Percentiles rank a stretch among this genome's conserved stretches.
Evolutionary conservation across 768 basidiomycete genomes (phyloP).

Genomic region (Hygrocybe coccinea): DNA sequence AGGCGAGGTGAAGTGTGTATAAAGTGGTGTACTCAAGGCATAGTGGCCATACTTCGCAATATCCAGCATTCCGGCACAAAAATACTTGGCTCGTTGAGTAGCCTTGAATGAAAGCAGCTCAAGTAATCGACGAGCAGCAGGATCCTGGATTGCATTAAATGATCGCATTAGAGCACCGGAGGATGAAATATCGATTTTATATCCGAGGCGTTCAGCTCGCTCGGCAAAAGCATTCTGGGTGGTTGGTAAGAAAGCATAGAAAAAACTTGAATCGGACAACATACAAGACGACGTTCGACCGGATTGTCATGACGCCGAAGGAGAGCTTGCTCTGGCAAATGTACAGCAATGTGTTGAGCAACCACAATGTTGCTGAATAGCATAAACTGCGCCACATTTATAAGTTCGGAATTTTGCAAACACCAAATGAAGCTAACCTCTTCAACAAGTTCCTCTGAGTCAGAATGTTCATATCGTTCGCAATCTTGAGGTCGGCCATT

Average conservation of each 20-base stretch:
- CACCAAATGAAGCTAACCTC: constrained; percentile 54
- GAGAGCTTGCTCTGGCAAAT: constrained; percentile 95
- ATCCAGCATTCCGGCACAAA: constrained; percentile 98
- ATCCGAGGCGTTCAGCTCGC: constrained; percentile 79
- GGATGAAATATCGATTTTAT: constrained; percentile 73
- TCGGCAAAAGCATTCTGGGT: constrained; percentile 67
- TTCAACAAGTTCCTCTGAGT: constrained; percentile 80
- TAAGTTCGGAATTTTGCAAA: constrained; percentile 5
- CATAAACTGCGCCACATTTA: constrained; percentile 66
- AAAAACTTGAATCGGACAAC: constrained; percentile 20
- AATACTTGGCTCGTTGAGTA: constrained; percentile 95
- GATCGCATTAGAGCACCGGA: constrained; percentile 81
- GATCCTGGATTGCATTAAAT: constrained; percentile 68
- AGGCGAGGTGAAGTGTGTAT: constrained; percentile 91
- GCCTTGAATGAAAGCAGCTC: constrained; percentile 83
- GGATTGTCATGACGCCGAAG: constrained; percentile 92
- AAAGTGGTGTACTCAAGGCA: constrained; percentile 83
- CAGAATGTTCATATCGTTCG: constrained; percentile 52
- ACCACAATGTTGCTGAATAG: constrained; percentile 84
- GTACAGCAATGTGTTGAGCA: constrained; percentile 88
- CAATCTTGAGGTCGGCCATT: constrained; percentile 79
- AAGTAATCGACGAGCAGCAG: constrained; percentile 70
- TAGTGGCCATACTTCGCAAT: constrained; percentile 97
- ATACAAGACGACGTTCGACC: constrained; percentile 82
- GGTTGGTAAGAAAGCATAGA: constrained; percentile 8